Conservation (phyloP, 768 basidiomycete species). For the Tricholoma hemisulphureum region DNA sequence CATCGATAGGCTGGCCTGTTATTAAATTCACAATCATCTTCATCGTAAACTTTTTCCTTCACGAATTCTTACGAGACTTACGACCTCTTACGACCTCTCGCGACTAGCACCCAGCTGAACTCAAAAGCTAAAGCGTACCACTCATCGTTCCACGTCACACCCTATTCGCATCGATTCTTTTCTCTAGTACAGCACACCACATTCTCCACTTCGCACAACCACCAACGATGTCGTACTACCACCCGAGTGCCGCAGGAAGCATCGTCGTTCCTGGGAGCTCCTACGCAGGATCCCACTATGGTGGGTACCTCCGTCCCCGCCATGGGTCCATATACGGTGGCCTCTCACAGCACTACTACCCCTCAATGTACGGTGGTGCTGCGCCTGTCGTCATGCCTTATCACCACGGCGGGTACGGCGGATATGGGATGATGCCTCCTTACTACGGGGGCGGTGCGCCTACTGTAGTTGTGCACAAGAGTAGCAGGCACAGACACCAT, state of each 20-base stretch:
- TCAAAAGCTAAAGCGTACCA: neutral
- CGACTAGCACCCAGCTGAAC: constrained; percentile 4
- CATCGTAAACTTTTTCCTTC: constrained; percentile 12
- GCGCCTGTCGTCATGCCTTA: constrained; percentile 15
- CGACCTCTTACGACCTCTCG: constrained; percentile 15
- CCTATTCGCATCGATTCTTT: neutral
- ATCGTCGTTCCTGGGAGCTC: constrained; percentile 17
- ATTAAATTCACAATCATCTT: constrained; percentile 5
- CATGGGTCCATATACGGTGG: neutral
- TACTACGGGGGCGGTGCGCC: neutral
- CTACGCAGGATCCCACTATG: constrained; percentile 13
- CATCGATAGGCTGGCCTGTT: constrained; percentile 24
- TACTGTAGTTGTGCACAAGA: neutral
- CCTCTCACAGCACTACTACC: constrained; percentile 10
- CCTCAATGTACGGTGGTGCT: constrained; percentile 9
- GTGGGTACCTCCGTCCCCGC: constrained; percentile 3
- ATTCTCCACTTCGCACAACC: neutral
- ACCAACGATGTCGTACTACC: constrained; percentile 18
- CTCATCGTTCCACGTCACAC: neutral
- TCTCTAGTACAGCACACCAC: neutral
- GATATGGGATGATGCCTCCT: neutral
- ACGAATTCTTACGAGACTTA: constrained; percentile 11
- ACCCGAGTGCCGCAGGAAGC: constrained; percentile 17
- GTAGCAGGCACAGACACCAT: neutral
- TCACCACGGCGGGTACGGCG: constrained; percentile 5